Conservation (phyloP, 441 rosid species). For the Macaranga tanarius region DNA sequence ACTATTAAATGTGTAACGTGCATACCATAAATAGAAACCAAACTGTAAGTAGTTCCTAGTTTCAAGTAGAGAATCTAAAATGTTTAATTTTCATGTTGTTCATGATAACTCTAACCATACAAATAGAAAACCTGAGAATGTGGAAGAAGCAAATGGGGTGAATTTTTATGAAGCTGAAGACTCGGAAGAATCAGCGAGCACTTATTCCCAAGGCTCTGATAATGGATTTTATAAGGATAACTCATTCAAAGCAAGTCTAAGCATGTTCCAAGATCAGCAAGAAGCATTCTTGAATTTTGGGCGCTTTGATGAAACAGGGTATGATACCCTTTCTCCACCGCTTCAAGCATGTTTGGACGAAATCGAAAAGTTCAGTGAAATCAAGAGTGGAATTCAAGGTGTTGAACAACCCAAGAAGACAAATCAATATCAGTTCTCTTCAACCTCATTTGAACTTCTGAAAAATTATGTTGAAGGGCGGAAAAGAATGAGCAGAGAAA, state of each 20-base stretch:
- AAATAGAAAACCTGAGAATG: not conserved
- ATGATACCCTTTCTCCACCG: slow-evolving; percentile 32
- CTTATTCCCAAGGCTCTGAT: slow-evolving; percentile 1
- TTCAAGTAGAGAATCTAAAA: not conserved
- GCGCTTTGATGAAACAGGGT: slow-evolving; percentile 25
- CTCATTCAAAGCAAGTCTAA: slow-evolving; percentile 3
- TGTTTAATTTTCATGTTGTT: not conserved
- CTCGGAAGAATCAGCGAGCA: slow-evolving; percentile 2
- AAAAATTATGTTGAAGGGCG: slow-evolving; percentile 27
- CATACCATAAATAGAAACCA: not conserved
- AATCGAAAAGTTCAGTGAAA: slow-evolving; percentile 21
- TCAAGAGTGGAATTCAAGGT: slow-evolving; percentile 20
- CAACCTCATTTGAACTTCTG: slow-evolving; percentile 40
- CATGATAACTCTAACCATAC: slow-evolving; percentile 14
- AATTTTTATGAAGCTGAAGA: not conserved
- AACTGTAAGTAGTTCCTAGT: not conserved
- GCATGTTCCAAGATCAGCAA: slow-evolving; percentile 19
- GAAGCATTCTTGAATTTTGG: slow-evolving; percentile 19
- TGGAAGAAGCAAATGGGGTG: not conserved
- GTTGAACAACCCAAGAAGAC: slow-evolving; percentile 25
- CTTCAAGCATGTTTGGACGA: slow-evolving; percentile 31
- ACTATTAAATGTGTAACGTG: not conserved
- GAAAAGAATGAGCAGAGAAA: slow-evolving; percentile 29
- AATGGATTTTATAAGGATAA: slow-evolving; percentile 20
- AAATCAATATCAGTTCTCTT: slow-evolving; percentile 25